phyloP scores from a whole-genome alignment of 129 eudicot species.

The Daucus carota region DH1_v3.0 NC_030387.2:1506001-1506500 shows the following conservation, averaged over 20 bases:
- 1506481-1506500: slow-evolving; percentile 93
- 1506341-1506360: slow-evolving; percentile 97
- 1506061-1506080: too few species aligned
- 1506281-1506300: slow-evolving; percentile 31
- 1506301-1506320: slow-evolving; percentile 83
- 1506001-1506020: too few species aligned
- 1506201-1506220: not conserved
- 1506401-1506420: not conserved
- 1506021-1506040: too few species aligned
- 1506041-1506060: too few species aligned
- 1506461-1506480: slow-evolving; percentile 32
- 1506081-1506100: too few species aligned
- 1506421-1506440: slow-evolving; percentile 9
- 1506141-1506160: not conserved
- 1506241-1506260: not conserved
- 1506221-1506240: not conserved
- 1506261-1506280: slow-evolving; percentile 5
- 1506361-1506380: slow-evolving; percentile 90
- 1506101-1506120: not conserved
- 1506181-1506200: not conserved
- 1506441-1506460: slow-evolving; percentile 4
- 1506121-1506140: not conserved
- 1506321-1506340: slow-evolving; percentile 89
- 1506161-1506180: not conserved
- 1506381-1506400: slow-evolving; percentile 75